Evolutionary conservation across 2,329 filamentous ascomycete genomes (phyloP).

Genomic region (Fusarium clavum): DNA sequence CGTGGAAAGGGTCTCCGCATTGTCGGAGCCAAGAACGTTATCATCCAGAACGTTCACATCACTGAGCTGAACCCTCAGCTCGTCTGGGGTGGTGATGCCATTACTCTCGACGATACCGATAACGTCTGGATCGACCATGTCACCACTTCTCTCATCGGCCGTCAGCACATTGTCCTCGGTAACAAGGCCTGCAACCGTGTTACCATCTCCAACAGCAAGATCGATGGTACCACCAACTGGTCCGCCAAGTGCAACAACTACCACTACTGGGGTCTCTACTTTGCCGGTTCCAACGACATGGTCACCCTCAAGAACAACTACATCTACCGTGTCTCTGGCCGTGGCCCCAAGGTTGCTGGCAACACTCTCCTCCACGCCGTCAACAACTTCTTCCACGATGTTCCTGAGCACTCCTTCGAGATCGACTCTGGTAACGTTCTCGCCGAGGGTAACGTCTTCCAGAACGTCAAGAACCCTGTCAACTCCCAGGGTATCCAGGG

Average conservation of each 20-base stretch:
- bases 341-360: slow-evolving; percentile 67
- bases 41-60: slow-evolving; percentile 69
- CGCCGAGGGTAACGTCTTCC: slow-evolving; percentile 69
- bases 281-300: slow-evolving; percentile 65
- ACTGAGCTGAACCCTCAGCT: slow-evolving; percentile 67
- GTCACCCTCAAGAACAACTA: slow-evolving; percentile 72
- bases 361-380: slow-evolving; percentile 68
- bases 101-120: slow-evolving; percentile 62
- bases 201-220: slow-evolving; percentile 70
- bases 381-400: slow-evolving; percentile 71
- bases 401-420: slow-evolving; percentile 69
- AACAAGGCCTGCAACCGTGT: slow-evolving; percentile 64
- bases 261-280: slow-evolving; percentile 71
- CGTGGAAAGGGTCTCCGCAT: slow-evolving; percentile 68
- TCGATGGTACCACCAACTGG: slow-evolving; percentile 65
- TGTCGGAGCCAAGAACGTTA: slow-evolving; percentile 63
- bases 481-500: slow-evolving; percentile 50
- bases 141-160: slow-evolving; percentile 67
- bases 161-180: slow-evolving; percentile 71
- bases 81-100: slow-evolving; percentile 70
- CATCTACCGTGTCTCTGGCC: slow-evolving; percentile 68
- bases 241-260: slow-evolving; percentile 68
- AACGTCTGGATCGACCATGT: slow-evolving; percentile 65
- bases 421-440: slow-evolving; percentile 59
- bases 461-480: slow-evolving; percentile 61